A percentile compares a stretch with the other conserved stretches of the same genome.
Conservation (phyloP, 2,329 filamentous ascomycete genomes). For the Cladosporium halotolerans region DNA sequence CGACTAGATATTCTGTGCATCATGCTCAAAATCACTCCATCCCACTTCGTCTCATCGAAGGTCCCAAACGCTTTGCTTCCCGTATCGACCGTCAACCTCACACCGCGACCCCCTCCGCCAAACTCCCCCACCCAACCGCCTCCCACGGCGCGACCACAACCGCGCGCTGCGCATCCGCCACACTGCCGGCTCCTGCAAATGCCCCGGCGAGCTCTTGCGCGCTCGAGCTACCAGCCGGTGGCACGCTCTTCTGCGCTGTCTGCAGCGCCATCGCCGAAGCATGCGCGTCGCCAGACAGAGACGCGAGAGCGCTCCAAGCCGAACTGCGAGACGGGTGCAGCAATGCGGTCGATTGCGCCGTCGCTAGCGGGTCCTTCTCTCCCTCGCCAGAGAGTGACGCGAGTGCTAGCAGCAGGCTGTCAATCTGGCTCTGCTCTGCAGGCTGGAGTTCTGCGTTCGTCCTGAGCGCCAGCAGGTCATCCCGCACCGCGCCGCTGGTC, state of each 20-base stretch:
- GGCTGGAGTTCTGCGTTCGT: conserved; percentile 58
- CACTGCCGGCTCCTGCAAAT: conserved; percentile 65
- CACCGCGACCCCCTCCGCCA: neutral
- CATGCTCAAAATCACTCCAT: too few species aligned
- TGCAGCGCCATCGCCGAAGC: conserved; percentile 72
- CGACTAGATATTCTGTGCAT: too few species aligned
- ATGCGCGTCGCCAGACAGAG: conserved; percentile 48
- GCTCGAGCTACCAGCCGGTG: conserved; percentile 62
- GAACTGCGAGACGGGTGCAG: conserved; percentile 71
- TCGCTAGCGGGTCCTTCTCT: conserved; percentile 44
- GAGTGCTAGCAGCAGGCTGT: conserved; percentile 69
- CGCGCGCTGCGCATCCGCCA: conserved; percentile 68
- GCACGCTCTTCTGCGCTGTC: conserved; percentile 68
- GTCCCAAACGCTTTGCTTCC: too few species aligned
- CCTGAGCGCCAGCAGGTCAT: conserved; percentile 68
- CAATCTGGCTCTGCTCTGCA: conserved; percentile 61
- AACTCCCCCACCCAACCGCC: conserved; percentile 53
- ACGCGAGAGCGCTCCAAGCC: conserved; percentile 72
- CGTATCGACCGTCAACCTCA: neutral
- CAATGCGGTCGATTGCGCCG: conserved; percentile 72
- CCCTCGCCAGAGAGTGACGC: conserved; percentile 48
- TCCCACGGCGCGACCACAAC: conserved; percentile 79
- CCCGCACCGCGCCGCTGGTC: conserved; percentile 70
- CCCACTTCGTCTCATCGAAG: too few species aligned
- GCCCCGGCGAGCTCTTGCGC: conserved; percentile 65